Conservation (phyloP, 257 asterid species). For the Anisodus acutangulus region DNA sequence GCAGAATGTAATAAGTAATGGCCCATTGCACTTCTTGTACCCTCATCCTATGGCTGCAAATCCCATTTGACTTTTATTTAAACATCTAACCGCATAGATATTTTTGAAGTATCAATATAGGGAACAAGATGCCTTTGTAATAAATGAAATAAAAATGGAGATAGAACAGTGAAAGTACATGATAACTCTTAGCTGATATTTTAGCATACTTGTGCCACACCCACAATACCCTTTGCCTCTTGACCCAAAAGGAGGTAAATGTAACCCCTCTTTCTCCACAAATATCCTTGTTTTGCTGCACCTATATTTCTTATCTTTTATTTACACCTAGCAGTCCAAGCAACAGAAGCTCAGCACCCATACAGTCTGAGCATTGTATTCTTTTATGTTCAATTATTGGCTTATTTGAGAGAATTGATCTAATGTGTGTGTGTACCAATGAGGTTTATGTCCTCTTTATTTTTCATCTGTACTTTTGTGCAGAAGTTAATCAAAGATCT, state of each 20-base stretch:
- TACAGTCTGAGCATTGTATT: not conserved
- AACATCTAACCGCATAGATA: not conserved
- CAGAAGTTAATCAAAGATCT: slow-evolving; percentile 16
- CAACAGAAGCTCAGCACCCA: not conserved
- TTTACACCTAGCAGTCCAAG: not conserved
- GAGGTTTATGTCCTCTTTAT: not conserved
- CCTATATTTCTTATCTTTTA: not conserved
- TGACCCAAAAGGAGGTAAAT: not conserved
- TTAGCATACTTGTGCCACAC: not conserved
- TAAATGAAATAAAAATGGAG: not conserved
- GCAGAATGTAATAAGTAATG: not conserved
- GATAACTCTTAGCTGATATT: not conserved
- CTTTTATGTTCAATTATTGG: not conserved
- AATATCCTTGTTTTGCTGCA: slow-evolving; percentile 3
- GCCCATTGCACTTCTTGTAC: not conserved
- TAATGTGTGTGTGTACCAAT: not conserved
- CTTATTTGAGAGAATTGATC: slow-evolving; percentile 6
- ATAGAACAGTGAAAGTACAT: not conserved
- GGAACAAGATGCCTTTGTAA: not conserved
- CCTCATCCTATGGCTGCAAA: not conserved
- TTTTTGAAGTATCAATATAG: not conserved
- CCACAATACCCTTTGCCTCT: not conserved
- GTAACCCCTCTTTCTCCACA: not conserved
- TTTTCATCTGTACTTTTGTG: not conserved
- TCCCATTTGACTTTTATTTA: not conserved